Percentiles rank a stretch among this genome's conserved stretches.
Conservation (phyloP, 768 basidiomycete species). For the Leccinum barrowsii region DNA sequence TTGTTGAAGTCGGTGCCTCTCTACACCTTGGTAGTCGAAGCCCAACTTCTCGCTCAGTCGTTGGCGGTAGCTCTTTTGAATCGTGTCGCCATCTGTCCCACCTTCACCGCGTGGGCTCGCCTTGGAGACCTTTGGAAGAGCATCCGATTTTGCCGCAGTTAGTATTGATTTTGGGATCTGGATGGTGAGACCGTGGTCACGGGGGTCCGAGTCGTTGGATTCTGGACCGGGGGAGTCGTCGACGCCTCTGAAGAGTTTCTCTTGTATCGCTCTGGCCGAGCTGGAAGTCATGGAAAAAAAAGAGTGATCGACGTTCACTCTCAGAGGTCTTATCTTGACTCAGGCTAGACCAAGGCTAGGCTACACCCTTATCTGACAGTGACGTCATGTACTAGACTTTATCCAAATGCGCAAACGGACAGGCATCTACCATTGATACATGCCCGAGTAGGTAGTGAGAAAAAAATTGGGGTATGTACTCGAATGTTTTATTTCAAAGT, state of each 20-base stretch:
- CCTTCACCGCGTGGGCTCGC: conserved; percentile 22
- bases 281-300: conserved; percentile 38
- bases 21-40: conserved; percentile 70
- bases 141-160: conserved; percentile 21
- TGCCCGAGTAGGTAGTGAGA: background rate
- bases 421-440: background rate
- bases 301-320: conserved; percentile 2
- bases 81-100: conserved; percentile 8
- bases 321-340: conserved; percentile 6
- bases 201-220: conserved; percentile 24
- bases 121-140: conserved; percentile 47
- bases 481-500: conserved; percentile 13
- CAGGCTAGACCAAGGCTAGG: background rate
- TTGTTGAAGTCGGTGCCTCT: conserved; percentile 82
- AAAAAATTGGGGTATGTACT: conserved; percentile 22
- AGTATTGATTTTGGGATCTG: conserved; percentile 57
- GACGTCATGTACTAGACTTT: conserved; percentile 19
- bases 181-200: conserved; percentile 52
- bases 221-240: conserved; percentile 21
- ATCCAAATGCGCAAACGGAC: conserved; percentile 7
- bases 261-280: conserved; percentile 63
- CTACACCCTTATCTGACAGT: conserved; percentile 6
- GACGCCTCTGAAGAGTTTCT: conserved; percentile 61
- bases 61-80: conserved; percentile 51
- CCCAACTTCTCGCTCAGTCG: conserved; percentile 64